Conservation (phyloP, 495 filamentous ascomycete species). For the Podospora didyma region DNA sequence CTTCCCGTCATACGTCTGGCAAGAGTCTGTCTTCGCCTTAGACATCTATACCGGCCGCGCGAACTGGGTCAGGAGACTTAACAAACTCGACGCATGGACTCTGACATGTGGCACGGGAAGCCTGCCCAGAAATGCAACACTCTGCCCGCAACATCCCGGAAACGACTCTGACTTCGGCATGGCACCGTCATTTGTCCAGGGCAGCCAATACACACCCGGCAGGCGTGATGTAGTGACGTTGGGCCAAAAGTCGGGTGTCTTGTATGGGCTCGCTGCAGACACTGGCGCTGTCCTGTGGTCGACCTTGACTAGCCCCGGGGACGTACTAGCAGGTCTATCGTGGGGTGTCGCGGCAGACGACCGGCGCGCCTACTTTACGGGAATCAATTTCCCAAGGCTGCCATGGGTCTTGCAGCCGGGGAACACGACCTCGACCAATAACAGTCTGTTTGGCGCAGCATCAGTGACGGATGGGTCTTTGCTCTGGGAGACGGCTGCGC, state of each 20-base stretch:
- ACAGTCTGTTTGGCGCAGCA: constrained; percentile 32
- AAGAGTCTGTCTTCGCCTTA: constrained; percentile 29
- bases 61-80: constrained; percentile 31
- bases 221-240: constrained; percentile 27
- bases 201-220: neutral
- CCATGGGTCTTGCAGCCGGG: constrained; percentile 20
- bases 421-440: constrained; percentile 13
- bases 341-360: constrained; percentile 40
- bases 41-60: constrained; percentile 25
- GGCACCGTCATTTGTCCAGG: constrained; percentile 33
- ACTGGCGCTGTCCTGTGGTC: constrained; percentile 30
- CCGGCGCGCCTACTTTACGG: constrained; percentile 30
- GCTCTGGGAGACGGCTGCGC: constrained; percentile 5
- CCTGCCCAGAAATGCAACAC: constrained; percentile 12
- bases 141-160: constrained; percentile 32
- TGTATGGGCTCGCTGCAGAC: constrained; percentile 31
- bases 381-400: constrained; percentile 19
- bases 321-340: constrained; percentile 23
- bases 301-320: constrained; percentile 23
- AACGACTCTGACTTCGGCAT: constrained; percentile 40
- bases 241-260: constrained; percentile 36
- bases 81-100: constrained; percentile 28
- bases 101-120: constrained; percentile 20
- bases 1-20: constrained; percentile 17
- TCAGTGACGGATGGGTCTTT: neutral